phyloP scores from a whole-genome alignment of 371 early-diverging fungal genomes.

The Mucor lusitanicus region DNA sequence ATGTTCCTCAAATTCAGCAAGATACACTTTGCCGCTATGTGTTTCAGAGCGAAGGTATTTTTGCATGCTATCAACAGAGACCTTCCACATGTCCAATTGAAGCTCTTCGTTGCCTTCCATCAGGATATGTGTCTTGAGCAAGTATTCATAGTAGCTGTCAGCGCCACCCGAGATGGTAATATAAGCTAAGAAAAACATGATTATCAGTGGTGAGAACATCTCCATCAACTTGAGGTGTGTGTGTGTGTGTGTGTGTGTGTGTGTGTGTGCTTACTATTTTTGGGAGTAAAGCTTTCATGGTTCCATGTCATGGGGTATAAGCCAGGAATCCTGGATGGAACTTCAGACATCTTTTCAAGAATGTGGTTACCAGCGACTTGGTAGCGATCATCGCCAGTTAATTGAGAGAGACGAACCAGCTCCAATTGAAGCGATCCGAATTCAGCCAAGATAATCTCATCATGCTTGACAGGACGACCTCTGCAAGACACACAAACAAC shows the following conservation, averaged over 20 bases:
- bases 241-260: too few relatives aligned
- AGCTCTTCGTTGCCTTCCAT: conserved; percentile 54
- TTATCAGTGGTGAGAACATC: not conserved
- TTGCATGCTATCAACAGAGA: conserved; percentile 45
- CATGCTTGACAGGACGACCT: conserved; percentile 18
- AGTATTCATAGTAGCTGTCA: conserved; percentile 91
- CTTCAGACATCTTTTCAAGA: conserved; percentile 54
- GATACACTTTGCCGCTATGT: conserved; percentile 28
- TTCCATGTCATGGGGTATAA: conserved; percentile 72
- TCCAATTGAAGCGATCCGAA: conserved; percentile 89
- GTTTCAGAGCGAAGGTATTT: conserved; percentile 47
- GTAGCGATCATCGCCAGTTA: conserved; percentile 76
- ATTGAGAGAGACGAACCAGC: conserved; percentile 75
- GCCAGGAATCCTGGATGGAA: conserved; percentile 60
- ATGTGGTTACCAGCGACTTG: conserved; percentile 66
- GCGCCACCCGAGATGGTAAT: conserved; percentile 65
- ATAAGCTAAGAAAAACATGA: conserved; percentile 23
- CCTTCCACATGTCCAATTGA: conserved; percentile 44
- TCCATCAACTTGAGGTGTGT: not conserved
- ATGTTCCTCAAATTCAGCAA: conserved; percentile 37
- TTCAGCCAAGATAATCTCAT: conserved; percentile 74
- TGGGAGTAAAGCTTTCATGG: conserved; percentile 33
- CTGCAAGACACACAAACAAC: too few relatives aligned
- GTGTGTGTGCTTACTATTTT: conserved; percentile 49
- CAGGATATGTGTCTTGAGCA: conserved; percentile 69